Base-by-base conservation (phyloP, 345 rosid genomes). In the Barbarea vulgaris region DNA sequence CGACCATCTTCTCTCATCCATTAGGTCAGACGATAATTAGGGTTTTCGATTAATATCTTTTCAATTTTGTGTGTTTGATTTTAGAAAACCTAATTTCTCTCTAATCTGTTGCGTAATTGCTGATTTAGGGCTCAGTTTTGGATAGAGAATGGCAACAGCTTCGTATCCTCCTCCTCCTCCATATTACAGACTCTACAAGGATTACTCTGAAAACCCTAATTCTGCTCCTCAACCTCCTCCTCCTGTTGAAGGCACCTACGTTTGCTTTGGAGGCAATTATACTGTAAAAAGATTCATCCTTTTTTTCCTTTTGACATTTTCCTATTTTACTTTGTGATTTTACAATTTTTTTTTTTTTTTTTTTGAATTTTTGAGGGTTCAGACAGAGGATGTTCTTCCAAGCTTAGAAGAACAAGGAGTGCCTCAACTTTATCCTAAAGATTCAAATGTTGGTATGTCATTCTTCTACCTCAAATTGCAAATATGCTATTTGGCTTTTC, bases 91-190 rank as follows among this genome's bases (percentile, higher is more conserved):
- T 57, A 33, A 57, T 57, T 57, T 69, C 28, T 24, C 15, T 6
- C 15, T 4, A 28, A 37, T 37, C 41, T 61, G 30, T 50, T 48
- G 4, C 11, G 53, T n/a, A 3, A 24, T 25, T 18, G 19, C 12
- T n/a, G 27, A 52, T 55, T 28, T 27, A 8, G n/a, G n/a, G 37
- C 10, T 30, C 4, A 13, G 39, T 36, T 55, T 33, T 24, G 1
- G 48, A 13, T 75, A 59, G 62, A 59, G 69, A 60, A 94, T 91
- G 97, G 91, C 98, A 36, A 87, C 97, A 19, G 97, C 93, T 13
- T 82, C 93, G 5, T 91, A 91, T 42, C 98, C 97, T 1, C 98
- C 98, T 5, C 96, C 93, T 2, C 97, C 98, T 2, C 96, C 97
- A 5, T 94, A 74, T 75, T 87, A 90, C 79, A 85, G 93, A 73